Base-by-base conservation (phyloP, 2,329 filamentous ascomycete species). In the Botrytis porri region DNA sequence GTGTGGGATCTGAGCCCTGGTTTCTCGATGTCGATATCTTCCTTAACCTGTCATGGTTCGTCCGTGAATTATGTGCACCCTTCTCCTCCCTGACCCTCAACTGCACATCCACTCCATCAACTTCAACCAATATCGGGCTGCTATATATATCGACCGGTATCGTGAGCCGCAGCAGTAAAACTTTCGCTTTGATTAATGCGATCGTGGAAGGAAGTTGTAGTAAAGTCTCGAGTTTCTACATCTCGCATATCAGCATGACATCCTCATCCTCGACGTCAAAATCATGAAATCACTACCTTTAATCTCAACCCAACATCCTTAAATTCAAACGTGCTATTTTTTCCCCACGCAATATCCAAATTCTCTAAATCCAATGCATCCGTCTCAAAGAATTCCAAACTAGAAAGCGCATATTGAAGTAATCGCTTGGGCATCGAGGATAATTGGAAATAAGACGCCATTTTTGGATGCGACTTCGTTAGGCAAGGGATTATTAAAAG, bases 81-180 rank as follows among this genome's bases (percentile, higher is more conserved):
- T 73, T 63, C 32, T 77, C 77, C n/a, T 78, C 66, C 59, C 84
- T 77, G 48, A 93, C 84, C 77, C 86, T 86, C 37, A 93, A 79
- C 74, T 90, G 87, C 45, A 97, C 87, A 76, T 95, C 88, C 74
- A 98, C 89, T 32, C 94, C 94, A 77, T 95, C 90, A 35, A 95
- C 87, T 80, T 97, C 93, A 78, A 95, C 89, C 43, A 88, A 85
- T 80, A 98, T 97, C 41, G 93, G 91, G 77, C 92, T 95, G 70
- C 90, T 92, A 81, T 95, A 94, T 76, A 98, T 91, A 82, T 98
- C 93, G 80, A 96, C 91, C 20, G 95, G 94, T 69, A 98, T 87
- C 12, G 92, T 97, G 71, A 98, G 85, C 78, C 92, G 92, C 37
- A 98, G 88, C 10, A 92, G 85, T 4, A 92, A 84, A 70, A 97